These are phyloP conservation scores for Fusarium neocosmosporiellum DNA, from an alignment of 2,329 filamentous ascomycete genomes.

Conservation along the genomic window DNA sequence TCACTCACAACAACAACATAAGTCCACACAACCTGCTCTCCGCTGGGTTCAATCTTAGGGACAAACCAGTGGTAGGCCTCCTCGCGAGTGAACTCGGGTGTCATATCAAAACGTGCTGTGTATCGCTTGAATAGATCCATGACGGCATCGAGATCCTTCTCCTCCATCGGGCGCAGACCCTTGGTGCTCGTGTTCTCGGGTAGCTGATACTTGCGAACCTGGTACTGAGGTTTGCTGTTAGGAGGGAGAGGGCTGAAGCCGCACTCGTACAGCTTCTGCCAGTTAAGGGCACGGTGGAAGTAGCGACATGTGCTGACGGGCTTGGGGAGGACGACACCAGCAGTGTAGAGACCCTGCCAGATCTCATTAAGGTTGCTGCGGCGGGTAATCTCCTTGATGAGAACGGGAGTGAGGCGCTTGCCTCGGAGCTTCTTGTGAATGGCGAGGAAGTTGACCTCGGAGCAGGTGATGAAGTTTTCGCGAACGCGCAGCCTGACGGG, in stretches of 20 bases:
- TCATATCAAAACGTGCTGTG: constrained; percentile 82
- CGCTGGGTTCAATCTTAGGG: constrained; percentile 66
- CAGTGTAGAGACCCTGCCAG: constrained; percentile 97
- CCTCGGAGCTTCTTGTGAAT: constrained; percentile 97
- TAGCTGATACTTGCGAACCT: constrained; percentile 87
- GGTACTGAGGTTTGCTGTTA: constrained; percentile 85
- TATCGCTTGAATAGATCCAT: constrained; percentile 81
- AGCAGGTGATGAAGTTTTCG: constrained; percentile 77
- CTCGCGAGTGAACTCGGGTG: constrained; percentile 81
- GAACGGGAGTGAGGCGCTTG: constrained; percentile 90
- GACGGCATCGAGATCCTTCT: constrained; percentile 81
- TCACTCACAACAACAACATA: constrained; percentile 83
- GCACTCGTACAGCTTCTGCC: constrained; percentile 94
- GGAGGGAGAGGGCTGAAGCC: constrained; percentile 91
- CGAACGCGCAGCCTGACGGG: constrained; percentile 86
- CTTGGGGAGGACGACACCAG: constrained; percentile 88
- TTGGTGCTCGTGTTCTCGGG: constrained; percentile 78
- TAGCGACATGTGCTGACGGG: constrained; percentile 95
- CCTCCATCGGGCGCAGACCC: constrained; percentile 83
- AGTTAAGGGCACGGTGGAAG: constrained; percentile 93
- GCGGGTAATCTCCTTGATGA: constrained; percentile 98
- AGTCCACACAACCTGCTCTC: constrained; percentile 89
- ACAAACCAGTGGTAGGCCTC: constrained; percentile 93
- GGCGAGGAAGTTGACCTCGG: constrained; percentile 98
- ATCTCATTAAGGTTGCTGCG: constrained; percentile 87